A percentile compares a stretch with the other conserved stretches of the same genome.
Conservation (phyloP, 192 early-diverging fungal genomes). For the Podila verticillata region DNA sequence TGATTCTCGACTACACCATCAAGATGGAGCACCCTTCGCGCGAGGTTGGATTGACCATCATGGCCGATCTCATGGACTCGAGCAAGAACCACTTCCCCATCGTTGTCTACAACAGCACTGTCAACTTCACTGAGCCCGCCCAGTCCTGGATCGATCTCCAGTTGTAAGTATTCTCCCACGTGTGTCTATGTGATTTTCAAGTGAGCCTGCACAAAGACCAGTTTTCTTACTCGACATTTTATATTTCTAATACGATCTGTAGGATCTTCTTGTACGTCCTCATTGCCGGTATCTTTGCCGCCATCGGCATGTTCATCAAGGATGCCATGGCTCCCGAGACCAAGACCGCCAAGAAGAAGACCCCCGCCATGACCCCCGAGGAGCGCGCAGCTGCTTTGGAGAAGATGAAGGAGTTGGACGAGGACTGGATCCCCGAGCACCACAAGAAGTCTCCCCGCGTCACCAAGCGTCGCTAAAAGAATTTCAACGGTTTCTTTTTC, state of each 20-base stretch:
- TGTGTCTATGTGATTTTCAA: no score
- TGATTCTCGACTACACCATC: conserved; percentile 46
- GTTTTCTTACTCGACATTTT: neutral
- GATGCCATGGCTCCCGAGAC: conserved; percentile 31
- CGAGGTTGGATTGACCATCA: conserved; percentile 46
- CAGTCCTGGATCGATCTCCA: conserved; percentile 49
- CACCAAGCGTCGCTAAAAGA: conserved; percentile 29
- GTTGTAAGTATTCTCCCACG: conserved; percentile 19
- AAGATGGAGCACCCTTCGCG: conserved; percentile 44
- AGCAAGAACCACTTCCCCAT: conserved; percentile 49
- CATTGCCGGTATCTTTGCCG: conserved; percentile 45
- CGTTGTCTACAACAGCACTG: conserved; percentile 46
- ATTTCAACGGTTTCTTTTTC: neutral
- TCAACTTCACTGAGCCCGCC: conserved; percentile 46
- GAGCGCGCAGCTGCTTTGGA: conserved; percentile 48
- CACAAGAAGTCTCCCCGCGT: conserved; percentile 53
- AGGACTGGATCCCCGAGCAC: conserved; percentile 54
- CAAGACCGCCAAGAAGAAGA: conserved; percentile 38
- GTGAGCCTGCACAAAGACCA: no score
- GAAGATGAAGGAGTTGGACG: conserved; percentile 50
- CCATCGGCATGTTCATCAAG: conserved; percentile 46
- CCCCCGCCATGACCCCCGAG: conserved; percentile 44
- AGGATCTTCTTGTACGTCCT: conserved; percentile 50
- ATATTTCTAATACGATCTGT: neutral
- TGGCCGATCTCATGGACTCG: conserved; percentile 47